Percentiles rank a stretch among this genome's conserved stretches.
Conservation (phyloP, 2,329 filamentous ascomycete species). For the Calonectria hawksworthii region DNA sequence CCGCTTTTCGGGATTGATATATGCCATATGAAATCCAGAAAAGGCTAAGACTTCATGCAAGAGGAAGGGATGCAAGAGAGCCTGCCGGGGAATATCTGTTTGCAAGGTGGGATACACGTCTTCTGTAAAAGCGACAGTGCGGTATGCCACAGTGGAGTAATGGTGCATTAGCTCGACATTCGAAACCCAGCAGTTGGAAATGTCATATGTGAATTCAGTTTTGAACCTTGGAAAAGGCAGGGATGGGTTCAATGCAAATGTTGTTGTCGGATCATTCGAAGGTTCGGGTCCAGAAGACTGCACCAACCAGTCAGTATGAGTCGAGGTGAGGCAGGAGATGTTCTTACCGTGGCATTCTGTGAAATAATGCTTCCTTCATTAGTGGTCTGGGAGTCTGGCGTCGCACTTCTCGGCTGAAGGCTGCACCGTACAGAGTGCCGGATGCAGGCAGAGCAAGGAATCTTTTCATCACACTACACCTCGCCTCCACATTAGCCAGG, state of each 20-base stretch:
- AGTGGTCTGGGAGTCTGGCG: neutral
- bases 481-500: neutral
- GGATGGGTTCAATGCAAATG: neutral
- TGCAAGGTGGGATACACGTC: slow-evolving; percentile 28
- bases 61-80: slow-evolving; percentile 33
- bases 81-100: slow-evolving; percentile 29
- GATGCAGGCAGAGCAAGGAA: neutral
- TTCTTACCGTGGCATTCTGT: neutral
- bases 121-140: slow-evolving; percentile 31
- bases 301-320: neutral
- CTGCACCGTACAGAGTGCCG: neutral
- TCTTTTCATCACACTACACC: neutral
- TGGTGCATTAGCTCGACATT: slow-evolving; percentile 35
- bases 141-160: slow-evolving; percentile 36
- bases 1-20: slow-evolving; percentile 27
- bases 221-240: neutral
- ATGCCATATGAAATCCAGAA: slow-evolving; percentile 33
- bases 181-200: neutral
- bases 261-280: neutral
- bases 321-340: too few species aligned
- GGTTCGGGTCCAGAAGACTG: neutral
- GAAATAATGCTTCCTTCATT: neutral
- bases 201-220: neutral
- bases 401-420: neutral
- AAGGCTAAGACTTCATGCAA: slow-evolving; percentile 35